Evolutionary conservation across 73 alveolate species (phyloP), one percentile per base, ranked within the genome.

Genomic region (Symbiodinium pilosum): DNA sequence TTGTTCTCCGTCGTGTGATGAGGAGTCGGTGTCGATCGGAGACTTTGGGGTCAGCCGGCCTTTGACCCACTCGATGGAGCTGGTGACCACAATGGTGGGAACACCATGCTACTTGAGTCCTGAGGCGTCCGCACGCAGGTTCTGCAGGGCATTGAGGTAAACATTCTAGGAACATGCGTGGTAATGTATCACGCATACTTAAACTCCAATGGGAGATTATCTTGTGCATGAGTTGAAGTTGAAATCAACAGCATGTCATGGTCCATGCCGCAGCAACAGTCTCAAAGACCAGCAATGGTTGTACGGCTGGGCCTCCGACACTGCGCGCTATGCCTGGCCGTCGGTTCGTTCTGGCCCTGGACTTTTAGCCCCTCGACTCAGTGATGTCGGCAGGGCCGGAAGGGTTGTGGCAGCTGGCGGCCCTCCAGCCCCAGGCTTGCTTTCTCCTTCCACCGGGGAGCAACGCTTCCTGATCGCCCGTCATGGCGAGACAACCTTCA

Each of bases 81-180:
- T 91, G 89, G 97, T 91, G 42, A 91, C 97, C 32, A 91, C 97
- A 39, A 91, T 91, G 97, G 97, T 91, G 97, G 97, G 97, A 85
- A 91, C 97, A 68, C 97, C 97, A 5, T 91, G 97, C 84, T 91
- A 91, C 52, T 81, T 91, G 42, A 91, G 97, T 54, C 97, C 97
- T 34, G 97, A 91, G 97, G 97, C 42, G 87, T 42, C 20, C n/a
- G 43, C 16, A 24, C 52, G 39, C 52, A 38, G 54, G 9, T 47
- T 47, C 14, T 47, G 59, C 59, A 47, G n/a, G n/a, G n/a, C n/a
- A n/a, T n/a, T n/a, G n/a, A n/a, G n/a, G n/a, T n/a, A n/a, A n/a
- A n/a, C n/a, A n/a, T n/a, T n/a, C n/a, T n/a, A n/a, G n/a, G n/a
- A n/a, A n/a, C n/a, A n/a, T n/a, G n/a, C n/a, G n/a, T n/a, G n/a